Base-by-base conservation (phyloP, 129 eudicot genomes). In the Pulicaria dysenterica region DNA sequence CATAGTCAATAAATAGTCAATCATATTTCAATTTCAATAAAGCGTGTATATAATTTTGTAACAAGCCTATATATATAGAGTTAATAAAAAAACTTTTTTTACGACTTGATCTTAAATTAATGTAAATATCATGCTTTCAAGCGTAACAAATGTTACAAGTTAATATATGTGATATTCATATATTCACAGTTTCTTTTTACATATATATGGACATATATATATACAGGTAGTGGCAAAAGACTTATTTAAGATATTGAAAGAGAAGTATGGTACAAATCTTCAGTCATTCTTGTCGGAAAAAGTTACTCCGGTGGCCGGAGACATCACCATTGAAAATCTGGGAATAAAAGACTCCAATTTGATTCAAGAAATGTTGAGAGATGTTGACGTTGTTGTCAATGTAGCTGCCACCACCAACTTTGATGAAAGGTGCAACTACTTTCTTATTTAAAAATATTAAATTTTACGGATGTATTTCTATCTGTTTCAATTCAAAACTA, bases 351-450 rank as follows among this genome's bases (percentile, higher is more conserved):
- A 86, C 57, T 16, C 60, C n/a, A 8, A 77, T 9, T 51, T 82
- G 67, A 54, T 66, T 11, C 50, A 84, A 17, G 83, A 83, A 38
- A 79, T 89, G 74, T 79, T 73, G 72, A 64, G 36, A 76, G 49
- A 77, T 37, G 61, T 87, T 42, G 95, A 90, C 19, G 75, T 87
- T 15, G 80, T 90, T 66, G 87, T 90, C 10, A 87, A 87, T 65
- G 84, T 81, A 67, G 97, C 97, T 55, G 97, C 95, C 54, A 85
- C 87, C 41, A 90, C 97, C 76, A 90, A 76, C 58, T 90, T 90
- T 54, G 85, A 87, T 54, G 91, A 90, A 42, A 83, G 96, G 96
- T 90, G 59, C 49, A 70, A 56, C 82, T 42, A 77, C 67, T 74
- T 68, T 31, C 65, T 6, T 58, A 47, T 63, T 42, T 5, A 44